Evolutionary conservation across 1,284 basidiomycete species (phyloP).

Genomic region (Irpex sp.): DNA sequence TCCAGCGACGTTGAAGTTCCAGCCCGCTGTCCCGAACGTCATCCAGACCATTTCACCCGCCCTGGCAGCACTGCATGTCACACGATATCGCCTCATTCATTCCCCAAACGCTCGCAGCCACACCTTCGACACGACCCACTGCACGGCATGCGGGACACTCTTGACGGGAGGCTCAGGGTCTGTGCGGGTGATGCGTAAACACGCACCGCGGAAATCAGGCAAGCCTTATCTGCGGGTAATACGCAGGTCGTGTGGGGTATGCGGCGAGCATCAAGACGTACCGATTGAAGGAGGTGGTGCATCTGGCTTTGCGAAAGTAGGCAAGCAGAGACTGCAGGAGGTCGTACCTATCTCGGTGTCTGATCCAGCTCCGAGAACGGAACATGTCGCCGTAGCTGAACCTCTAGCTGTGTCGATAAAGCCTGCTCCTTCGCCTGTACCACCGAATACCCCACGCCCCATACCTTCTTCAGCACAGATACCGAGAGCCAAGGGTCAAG

Average conservation of each 20-base stretch:
- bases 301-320: constrained; percentile 14
- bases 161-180: constrained; percentile 29
- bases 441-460: background rate
- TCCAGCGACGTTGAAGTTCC: constrained; percentile 30
- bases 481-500: background rate
- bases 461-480: background rate
- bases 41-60: constrained; percentile 47
- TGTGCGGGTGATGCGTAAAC: constrained; percentile 21
- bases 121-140: constrained; percentile 32
- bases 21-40: constrained; percentile 40
- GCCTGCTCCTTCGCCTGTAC: background rate
- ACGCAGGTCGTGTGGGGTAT: constrained; percentile 22
- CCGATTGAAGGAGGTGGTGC: constrained; percentile 13
- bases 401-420: background rate
- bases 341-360: constrained; percentile 3
- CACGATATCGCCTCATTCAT: constrained; percentile 33
- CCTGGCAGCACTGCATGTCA: constrained; percentile 57
- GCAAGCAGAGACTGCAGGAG: background rate
- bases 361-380: background rate
- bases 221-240: constrained; percentile 14
- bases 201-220: background rate
- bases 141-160: constrained; percentile 49
- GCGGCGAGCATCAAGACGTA: constrained; percentile 22
- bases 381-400: background rate
- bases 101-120: constrained; percentile 22